Evolutionary conservation across 2,329 filamentous ascomycete genomes (phyloP).

Genomic region (Stachybotrys chartarum): DNA sequence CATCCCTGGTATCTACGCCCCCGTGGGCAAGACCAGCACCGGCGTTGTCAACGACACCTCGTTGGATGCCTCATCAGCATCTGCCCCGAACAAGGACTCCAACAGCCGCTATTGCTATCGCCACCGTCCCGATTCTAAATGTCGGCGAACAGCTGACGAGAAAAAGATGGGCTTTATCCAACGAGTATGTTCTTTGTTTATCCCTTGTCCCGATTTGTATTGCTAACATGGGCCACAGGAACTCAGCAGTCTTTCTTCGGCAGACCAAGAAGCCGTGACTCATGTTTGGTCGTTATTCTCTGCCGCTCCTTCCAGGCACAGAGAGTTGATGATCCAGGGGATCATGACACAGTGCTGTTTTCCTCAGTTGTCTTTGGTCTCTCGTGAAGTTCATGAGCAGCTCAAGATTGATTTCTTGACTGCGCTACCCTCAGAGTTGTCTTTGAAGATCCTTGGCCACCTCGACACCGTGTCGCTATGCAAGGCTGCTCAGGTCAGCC

Average conservation of each 20-base stretch:
- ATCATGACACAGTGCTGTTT: slow-evolving; percentile 97
- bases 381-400: slow-evolving; percentile 82
- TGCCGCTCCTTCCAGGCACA: slow-evolving; percentile 85
- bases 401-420: slow-evolving; percentile 96
- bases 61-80: slow-evolving; percentile 5
- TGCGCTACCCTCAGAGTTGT: slow-evolving; percentile 81
- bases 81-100: slow-evolving; percentile 37
- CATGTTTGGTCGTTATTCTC: slow-evolving; percentile 98
- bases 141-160: slow-evolving; percentile 86
- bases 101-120: slow-evolving; percentile 96
- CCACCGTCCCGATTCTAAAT: slow-evolving; percentile 89
- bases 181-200: slow-evolving; percentile 47
- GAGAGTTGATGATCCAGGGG: slow-evolving; percentile 92
- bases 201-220: background rate
- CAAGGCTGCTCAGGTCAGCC: slow-evolving; percentile 91
- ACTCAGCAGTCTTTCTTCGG: slow-evolving; percentile 71
- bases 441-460: slow-evolving; percentile 87
- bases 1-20: slow-evolving; percentile 83
- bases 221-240: slow-evolving; percentile 42
- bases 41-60: slow-evolving; percentile 19
- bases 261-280: slow-evolving; percentile 90
- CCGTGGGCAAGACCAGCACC: slow-evolving; percentile 53
- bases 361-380: slow-evolving; percentile 89
- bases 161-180: slow-evolving; percentile 94
- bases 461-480: slow-evolving; percentile 92